Percentiles rank a stretch among this genome's conserved stretches.
Evolutionary conservation across 2,329 filamentous ascomycete genomes (phyloP).

Genomic region (Trichoderma sp.): DNA sequence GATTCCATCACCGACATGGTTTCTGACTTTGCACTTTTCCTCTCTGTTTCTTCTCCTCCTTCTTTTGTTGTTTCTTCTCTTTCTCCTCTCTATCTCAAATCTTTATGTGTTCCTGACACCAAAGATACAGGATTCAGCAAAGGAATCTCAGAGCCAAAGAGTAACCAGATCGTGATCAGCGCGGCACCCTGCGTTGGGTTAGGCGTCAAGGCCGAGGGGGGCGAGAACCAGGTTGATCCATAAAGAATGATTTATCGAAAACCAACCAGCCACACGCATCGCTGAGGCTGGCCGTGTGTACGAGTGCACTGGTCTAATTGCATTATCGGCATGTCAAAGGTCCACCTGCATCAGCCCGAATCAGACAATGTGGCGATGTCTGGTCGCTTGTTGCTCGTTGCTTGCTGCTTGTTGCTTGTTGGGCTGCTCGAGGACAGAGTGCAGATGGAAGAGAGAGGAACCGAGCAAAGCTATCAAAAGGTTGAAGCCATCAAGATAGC

Average conservation of each 20-base stretch:
- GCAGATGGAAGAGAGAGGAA: not conserved
- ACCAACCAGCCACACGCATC: slow-evolving; percentile 12
- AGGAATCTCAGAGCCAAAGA: not conserved
- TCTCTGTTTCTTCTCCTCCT: not conserved
- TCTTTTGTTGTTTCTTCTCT: not conserved
- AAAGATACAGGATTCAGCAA: not conserved
- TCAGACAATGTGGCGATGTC: slow-evolving; percentile 11
- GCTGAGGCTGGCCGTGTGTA: slow-evolving; percentile 11
- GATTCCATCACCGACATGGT: slow-evolving; percentile 10
- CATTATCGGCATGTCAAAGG: slow-evolving; percentile 27
- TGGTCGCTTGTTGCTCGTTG: not conserved
- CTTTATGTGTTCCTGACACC: not conserved
- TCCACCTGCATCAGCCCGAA: slow-evolving; percentile 25
- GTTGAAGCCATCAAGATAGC: not conserved
- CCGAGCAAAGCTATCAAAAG: too few species aligned
- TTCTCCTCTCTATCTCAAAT: not conserved
- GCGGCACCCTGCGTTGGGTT: slow-evolving; percentile 18
- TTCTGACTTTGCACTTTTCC: not conserved
- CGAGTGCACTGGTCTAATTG: slow-evolving; percentile 25
- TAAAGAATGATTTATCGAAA: not conserved
- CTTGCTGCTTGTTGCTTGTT: too few species aligned
- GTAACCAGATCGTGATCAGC: slow-evolving; percentile 1
- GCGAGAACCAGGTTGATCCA: slow-evolving; percentile 5
- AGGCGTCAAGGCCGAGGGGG: slow-evolving; percentile 15
- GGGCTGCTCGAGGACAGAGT: not conserved